Evolutionary conservation across 139 green algal genomes (phyloP).

Genomic region (Chlorella sp.): DNA sequence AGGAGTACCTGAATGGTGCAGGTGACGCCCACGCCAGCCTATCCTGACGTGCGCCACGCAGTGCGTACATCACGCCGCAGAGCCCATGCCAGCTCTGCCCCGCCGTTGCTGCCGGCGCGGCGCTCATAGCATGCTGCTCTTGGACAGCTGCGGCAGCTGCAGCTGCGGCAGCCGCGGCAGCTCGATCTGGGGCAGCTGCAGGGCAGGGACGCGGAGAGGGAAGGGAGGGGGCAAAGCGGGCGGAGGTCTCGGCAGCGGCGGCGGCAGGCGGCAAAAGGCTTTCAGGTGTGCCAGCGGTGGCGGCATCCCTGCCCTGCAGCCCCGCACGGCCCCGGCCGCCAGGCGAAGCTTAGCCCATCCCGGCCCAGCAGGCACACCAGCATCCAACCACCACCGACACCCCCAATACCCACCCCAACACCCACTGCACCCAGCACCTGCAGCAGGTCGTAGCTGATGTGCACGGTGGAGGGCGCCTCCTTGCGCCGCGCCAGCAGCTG

Average conservation of each 20-base stretch:
- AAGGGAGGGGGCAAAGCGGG: too few species aligned
- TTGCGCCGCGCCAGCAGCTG: neutral
- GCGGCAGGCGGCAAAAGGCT: too few species aligned
- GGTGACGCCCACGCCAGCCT: neutral
- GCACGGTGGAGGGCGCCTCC: too few species aligned
- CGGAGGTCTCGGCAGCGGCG: too few species aligned
- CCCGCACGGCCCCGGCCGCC: too few species aligned
- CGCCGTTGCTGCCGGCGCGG: neutral
- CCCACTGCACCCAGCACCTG: conserved; percentile 6
- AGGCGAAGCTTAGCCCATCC: too few species aligned
- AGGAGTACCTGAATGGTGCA: neutral
- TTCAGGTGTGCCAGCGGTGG: too few species aligned
- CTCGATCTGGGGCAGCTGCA: neutral
- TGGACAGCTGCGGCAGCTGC: too few species aligned
- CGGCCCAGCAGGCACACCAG: too few species aligned
- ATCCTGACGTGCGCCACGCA: neutral
- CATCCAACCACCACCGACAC: neutral
- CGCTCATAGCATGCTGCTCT: neutral
- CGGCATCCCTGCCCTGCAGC: too few species aligned
- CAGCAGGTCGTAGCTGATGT: neutral
- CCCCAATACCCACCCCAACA: neutral
- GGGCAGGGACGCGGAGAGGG: neutral
- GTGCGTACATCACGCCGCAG: neutral
- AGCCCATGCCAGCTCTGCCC: neutral
- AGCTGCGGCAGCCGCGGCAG: neutral